Base-by-base conservation (phyloP, 192 early-diverging fungal species). In the Fimicolochytrium jonesii region DNA sequence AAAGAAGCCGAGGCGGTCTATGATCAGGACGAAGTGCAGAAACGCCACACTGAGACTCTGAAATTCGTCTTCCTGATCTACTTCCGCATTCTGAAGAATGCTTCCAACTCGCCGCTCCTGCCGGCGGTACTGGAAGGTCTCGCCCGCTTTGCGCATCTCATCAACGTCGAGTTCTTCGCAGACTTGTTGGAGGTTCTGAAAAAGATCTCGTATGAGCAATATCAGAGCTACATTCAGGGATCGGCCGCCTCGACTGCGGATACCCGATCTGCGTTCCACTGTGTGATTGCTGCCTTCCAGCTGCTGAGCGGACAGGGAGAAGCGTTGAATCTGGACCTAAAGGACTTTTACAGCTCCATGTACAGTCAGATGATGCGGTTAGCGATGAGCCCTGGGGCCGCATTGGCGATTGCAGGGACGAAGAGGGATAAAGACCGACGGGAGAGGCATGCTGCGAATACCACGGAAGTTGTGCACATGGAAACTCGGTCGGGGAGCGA, bases 141-240 rank as follows among this genome's bases (percentile, higher is more conserved):
- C 36, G 80, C 87, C 52, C 78, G 84, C 59, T 98, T 93, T 77
- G 90, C 94, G 11, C 96, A 97, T 71, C 72, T 98, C 34, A 98
- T 98, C 72, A 94, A 89, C 62, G 86, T 98, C 23, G 94, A 98
- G 57, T 95, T 95, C 57, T 98, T 95, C 71, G 77, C 86, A 5
- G 94, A 97, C 71, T 71, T 98, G 63, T 70, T 98, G 42, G 77
- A 86, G 23, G 77, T 90, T 20, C 77, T 98, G 25, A 90, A 91
- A 66, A 84, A 81, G 41, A 91, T 97, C 20, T 88, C 90, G 77
- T 69, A 77, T 39, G 76, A 77, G 2, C 79, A 87, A 50, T 74
- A 84, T 26, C 82, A 82, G 53, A 77, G 73, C 1, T 77, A 86
- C 20, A 54, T 59, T 7, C 59, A 56, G 6, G 81, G 71, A 0